phyloP scores from a whole-genome alignment of 2,329 filamentous ascomycete species.

The Fusarium newnesense region DNA sequence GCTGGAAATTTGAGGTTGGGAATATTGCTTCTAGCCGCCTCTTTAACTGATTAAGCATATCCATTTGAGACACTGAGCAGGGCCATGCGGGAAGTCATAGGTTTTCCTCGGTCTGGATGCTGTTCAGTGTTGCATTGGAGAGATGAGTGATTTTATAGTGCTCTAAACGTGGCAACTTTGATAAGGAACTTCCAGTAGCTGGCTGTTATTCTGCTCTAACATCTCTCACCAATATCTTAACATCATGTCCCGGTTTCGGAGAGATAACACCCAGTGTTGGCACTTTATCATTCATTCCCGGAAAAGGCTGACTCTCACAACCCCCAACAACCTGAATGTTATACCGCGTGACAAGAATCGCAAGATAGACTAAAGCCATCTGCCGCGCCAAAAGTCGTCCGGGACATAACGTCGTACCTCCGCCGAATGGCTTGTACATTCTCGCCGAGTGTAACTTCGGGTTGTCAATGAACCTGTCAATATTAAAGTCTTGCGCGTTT shows the following conservation, averaged over 20 bases:
- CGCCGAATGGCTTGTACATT: neutral
- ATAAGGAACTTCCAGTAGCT: too few species aligned
- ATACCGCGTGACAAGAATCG: neutral
- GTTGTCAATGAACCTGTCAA: neutral
- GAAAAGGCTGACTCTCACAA: neutral
- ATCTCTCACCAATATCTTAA: neutral
- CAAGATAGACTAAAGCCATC: neutral
- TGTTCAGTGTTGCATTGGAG: accelerated
- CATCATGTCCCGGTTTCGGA: neutral
- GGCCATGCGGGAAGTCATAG: accelerated
- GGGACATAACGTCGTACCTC: neutral
- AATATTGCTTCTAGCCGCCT: neutral
- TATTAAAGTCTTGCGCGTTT: neutral
- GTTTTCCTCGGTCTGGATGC: neutral
- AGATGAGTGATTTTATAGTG: neutral
- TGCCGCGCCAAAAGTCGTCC: neutral
- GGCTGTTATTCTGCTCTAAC: too few species aligned
- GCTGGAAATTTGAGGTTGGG: neutral
- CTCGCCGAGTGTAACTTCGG: neutral
- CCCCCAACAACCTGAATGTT: neutral
- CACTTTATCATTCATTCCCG: neutral
- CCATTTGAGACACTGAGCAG: neutral
- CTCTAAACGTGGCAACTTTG: neutral
- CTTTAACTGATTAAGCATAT: neutral
- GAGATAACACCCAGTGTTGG: neutral